A percentile compares a stretch with the other conserved stretches of the same genome.
phyloP scores from a whole-genome alignment of 2,329 filamentous ascomycete species.

The Epichloe bromicola region DNA sequence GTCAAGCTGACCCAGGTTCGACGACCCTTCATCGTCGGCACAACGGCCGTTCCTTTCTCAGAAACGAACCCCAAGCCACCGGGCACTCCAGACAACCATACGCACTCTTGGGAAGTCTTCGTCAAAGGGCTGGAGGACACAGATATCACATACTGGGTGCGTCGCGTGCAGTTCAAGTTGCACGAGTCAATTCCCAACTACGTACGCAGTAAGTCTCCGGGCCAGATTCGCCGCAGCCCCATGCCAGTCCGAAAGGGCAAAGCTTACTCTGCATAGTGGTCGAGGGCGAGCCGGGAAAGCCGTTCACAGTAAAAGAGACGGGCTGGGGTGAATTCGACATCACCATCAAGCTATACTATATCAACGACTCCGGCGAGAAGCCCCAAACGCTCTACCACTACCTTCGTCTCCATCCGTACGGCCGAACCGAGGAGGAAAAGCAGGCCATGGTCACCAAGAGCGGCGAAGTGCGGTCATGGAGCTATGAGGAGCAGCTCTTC shows the following conservation, averaged over 20 bases:
- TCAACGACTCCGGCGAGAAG: slow-evolving; percentile 78
- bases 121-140: slow-evolving; percentile 81
- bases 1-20: slow-evolving; percentile 52
- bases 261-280: slow-evolving; percentile 34
- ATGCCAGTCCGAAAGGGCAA: neutral
- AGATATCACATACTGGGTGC: slow-evolving; percentile 89
- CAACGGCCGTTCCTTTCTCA: slow-evolving; percentile 67
- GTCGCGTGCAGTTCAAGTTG: slow-evolving; percentile 94
- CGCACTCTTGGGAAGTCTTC: slow-evolving; percentile 92
- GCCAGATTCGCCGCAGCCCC: neutral
- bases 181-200: slow-evolving; percentile 94
- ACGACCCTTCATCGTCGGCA: slow-evolving; percentile 61
- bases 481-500: slow-evolving; percentile 90
- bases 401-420: slow-evolving; percentile 81
- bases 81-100: slow-evolving; percentile 76
- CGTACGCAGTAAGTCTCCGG: slow-evolving; percentile 49
- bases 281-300: slow-evolving; percentile 52
- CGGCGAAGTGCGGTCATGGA: slow-evolving; percentile 61
- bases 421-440: slow-evolving; percentile 63
- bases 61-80: slow-evolving; percentile 67
- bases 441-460: slow-evolving; percentile 43
- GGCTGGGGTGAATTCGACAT: slow-evolving; percentile 99
- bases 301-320: slow-evolving; percentile 81
- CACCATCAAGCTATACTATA: slow-evolving; percentile 87
- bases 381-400: slow-evolving; percentile 92